Conservation (phyloP, 805 yeast species). For the Lachancea quebecensis region DNA sequence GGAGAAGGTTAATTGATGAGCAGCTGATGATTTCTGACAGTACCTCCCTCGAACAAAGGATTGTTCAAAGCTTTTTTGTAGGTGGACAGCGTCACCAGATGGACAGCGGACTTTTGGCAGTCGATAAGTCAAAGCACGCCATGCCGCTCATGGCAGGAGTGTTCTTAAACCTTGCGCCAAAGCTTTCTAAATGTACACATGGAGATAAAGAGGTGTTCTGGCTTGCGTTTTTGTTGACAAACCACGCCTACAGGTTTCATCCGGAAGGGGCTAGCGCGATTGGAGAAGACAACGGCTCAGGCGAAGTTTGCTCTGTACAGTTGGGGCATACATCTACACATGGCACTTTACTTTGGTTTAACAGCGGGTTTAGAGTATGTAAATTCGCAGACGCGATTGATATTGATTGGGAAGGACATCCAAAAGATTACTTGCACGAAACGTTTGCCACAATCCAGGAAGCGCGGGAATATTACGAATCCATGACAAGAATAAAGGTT, state of each 20-base stretch:
- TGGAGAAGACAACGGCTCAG: constrained; percentile 9
- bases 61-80: constrained; percentile 38
- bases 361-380: constrained; percentile 17
- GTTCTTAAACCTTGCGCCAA: constrained; percentile 37
- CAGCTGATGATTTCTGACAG: constrained; percentile 5
- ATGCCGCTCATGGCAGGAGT: constrained; percentile 41
- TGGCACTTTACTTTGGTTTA: constrained; percentile 14
- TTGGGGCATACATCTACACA: constrained; percentile 13
- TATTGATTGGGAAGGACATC: constrained; percentile 7
- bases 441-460: constrained; percentile 6
- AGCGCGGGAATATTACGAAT: constrained; percentile 9
- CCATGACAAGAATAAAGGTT: constrained; percentile 8
- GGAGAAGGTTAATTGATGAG: constrained; percentile 14
- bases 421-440: constrained; percentile 3
- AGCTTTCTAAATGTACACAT: constrained; percentile 48
- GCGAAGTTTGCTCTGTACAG: constrained; percentile 13
- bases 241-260: constrained; percentile 37
- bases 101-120: constrained; percentile 43
- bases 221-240: constrained; percentile 53
- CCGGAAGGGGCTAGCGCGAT: constrained; percentile 13
- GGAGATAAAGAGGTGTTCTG: constrained; percentile 73
- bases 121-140: constrained; percentile 39
- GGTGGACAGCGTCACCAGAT: constrained; percentile 38
- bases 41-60: constrained; percentile 25
- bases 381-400: constrained; percentile 11